Evolutionary conservation across 208 protist genomes (phyloP), one percentile per base, ranked within the genome.

Genomic region (Leishmania arabica): DNA sequence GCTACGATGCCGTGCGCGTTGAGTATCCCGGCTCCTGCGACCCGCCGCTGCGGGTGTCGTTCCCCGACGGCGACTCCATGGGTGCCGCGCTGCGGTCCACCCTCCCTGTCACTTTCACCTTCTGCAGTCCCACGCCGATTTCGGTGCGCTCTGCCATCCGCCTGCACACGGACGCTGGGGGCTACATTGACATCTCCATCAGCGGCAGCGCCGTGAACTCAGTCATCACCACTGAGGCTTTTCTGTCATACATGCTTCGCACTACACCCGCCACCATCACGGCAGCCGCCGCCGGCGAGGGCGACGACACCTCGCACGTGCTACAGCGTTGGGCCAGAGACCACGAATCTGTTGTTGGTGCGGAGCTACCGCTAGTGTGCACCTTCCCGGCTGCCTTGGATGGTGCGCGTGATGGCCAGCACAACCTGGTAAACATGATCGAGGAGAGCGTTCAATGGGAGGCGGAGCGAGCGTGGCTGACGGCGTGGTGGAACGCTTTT

Each of bases 1-100:
- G 98, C 60, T 99, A 99, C 88, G 96, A 99, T 19, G 79, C 90
- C 53, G 90, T 99, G 49, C 85, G 95, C 40, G 79, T 99, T 27
- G 65, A 82, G 31, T 98, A 98, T 87, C 72, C 91, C 17, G 97
- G 95, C 75, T 79, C 83, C 54, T 84, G 84, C 53, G 73, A 27
- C 65, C 90, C 87, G 13, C 96, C 97, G 58, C 78, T 99, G 40
- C 84, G 84, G 42, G 81, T 99, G 58, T 83, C 83, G 42, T 98
- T 99, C 64, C 96, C 96, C 3, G 68, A 93, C 21, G 96, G 95
- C 21, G 70, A 91, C 31, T 64, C 83, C 37, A 86, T 86, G 82
- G 66, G 82, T 62, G 49, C 65, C 53, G 62, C 66, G 24, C 73
- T 56, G n/a, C 87, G 81, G 34, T 86, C 86, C 74, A 79, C 80